Conservation (phyloP, 352 stramenopile genomes). For the Phytophthora capsici region DNA sequence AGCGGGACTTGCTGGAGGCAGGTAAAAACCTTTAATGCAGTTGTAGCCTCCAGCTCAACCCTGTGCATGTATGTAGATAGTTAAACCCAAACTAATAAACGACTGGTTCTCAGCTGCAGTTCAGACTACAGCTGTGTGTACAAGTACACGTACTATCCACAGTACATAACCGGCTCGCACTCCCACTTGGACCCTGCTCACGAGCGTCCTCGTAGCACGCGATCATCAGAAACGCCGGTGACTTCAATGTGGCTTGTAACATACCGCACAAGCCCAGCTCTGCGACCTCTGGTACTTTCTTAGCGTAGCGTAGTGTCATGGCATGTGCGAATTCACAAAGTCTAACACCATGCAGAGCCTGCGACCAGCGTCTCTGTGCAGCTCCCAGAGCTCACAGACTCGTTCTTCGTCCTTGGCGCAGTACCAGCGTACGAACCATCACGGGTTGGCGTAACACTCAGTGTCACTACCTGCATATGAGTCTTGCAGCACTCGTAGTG, state of each 20-base stretch:
- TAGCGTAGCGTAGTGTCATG: neutral
- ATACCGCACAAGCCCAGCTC: neutral
- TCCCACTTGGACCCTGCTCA: neutral
- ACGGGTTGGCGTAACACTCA: neutral
- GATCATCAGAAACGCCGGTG: neutral
- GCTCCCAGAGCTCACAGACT: neutral
- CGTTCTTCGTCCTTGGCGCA: neutral
- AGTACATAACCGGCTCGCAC: neutral
- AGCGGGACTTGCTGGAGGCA: neutral
- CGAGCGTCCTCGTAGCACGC: conserved; percentile 1
- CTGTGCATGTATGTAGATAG: neutral
- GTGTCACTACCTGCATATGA: neutral
- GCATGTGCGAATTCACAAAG: neutral
- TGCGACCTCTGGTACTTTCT: neutral
- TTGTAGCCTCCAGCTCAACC: neutral
- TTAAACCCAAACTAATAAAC: no score
- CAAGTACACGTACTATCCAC: neutral
- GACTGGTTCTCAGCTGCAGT: neutral
- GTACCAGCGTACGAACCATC: neutral
- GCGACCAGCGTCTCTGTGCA: neutral
- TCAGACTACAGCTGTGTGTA: neutral
- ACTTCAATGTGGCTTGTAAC: no score
- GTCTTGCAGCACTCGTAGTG: neutral
- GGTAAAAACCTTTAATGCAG: neutral
- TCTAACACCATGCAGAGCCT: neutral